Conservation (phyloP, 495 filamentous ascomycete genomes). For the Penicillium waksmanii region DNA sequence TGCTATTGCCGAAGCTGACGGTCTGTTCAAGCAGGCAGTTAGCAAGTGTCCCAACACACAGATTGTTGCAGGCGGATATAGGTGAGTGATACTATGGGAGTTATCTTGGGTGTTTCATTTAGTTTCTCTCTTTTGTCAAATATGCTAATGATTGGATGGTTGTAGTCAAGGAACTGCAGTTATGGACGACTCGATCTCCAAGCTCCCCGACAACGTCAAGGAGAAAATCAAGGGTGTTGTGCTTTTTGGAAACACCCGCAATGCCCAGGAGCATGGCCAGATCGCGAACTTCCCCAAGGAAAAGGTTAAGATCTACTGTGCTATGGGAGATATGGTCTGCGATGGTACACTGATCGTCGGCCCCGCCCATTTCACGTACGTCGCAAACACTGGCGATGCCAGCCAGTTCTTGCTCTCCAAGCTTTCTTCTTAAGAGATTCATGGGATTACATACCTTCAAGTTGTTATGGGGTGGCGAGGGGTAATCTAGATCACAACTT, state of each 20-base stretch:
- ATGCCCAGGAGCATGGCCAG: constrained; percentile 51
- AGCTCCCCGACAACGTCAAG: constrained; percentile 41
- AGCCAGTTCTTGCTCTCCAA: constrained; percentile 23
- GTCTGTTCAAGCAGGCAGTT: constrained; percentile 41
- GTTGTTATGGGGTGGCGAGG: too few species aligned
- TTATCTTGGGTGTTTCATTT: constrained; percentile 10
- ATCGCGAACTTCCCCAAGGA: constrained; percentile 49
- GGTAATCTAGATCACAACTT: too few species aligned
- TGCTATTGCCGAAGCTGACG: constrained; percentile 47
- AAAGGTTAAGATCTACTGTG: constrained; percentile 55
- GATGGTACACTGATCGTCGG: constrained; percentile 53
- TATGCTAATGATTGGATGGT: too few species aligned
- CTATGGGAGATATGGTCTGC: constrained; percentile 56
- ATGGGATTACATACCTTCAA: too few species aligned
- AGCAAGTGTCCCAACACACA: constrained; percentile 56
- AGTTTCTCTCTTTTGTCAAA: too few species aligned
- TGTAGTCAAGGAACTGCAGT: constrained; percentile 60
- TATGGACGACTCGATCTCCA: constrained; percentile 50
- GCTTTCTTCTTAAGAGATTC: constrained; percentile 8
- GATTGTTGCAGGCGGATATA: constrained; percentile 58
- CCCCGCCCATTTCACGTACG: constrained; percentile 51
- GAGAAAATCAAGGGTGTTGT: constrained; percentile 56
- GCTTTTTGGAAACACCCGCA: constrained; percentile 62
- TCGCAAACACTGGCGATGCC: constrained; percentile 25
- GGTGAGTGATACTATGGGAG: constrained; percentile 11